These are phyloP conservation scores for Polyrhizophydium stewartii DNA, from an alignment of 371 early-diverging fungal species.

Conservation along the genomic window DNA sequence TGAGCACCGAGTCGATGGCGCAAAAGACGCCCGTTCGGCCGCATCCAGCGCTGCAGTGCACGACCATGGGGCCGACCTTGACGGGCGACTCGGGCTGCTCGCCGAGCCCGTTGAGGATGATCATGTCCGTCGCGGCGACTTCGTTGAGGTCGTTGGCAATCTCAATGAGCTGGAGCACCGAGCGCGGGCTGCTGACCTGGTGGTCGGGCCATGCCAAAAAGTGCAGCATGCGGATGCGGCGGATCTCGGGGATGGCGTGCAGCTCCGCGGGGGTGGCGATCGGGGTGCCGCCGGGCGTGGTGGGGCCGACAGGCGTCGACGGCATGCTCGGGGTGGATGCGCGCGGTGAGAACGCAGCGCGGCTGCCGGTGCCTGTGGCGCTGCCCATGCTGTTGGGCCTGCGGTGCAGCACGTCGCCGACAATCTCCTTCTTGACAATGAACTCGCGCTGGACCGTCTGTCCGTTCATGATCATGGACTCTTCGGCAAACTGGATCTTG, in stretches of 20 bases:
- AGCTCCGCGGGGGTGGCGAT: neutral
- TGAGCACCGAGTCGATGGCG: conserved; percentile 67
- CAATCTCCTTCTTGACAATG: conserved; percentile 5
- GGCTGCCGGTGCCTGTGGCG: neutral
- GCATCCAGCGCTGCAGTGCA: conserved; percentile 98
- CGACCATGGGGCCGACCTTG: conserved; percentile 66
- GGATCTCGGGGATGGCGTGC: conserved; percentile 2
- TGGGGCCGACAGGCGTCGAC: neutral
- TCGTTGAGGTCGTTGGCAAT: conserved; percentile 51
- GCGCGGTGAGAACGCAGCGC: neutral
- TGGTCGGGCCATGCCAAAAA: conserved; percentile 92
- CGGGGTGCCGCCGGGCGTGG: neutral
- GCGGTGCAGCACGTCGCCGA: neutral
- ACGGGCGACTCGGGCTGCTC: conserved; percentile 3
- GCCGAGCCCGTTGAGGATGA: neutral
- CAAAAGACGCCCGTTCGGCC: conserved; percentile 96
- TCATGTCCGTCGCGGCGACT: conserved; percentile 4
- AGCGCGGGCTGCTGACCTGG: conserved; percentile 21
- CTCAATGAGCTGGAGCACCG: conserved; percentile 58
- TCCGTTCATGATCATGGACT: conserved; percentile 23
- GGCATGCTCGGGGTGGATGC: neutral
- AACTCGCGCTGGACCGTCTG: conserved; percentile 36
- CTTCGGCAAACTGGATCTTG: conserved; percentile 21
- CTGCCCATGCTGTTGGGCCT: neutral
- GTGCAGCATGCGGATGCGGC: conserved; percentile 60